Conservation (phyloP, 371 early-diverging fungal species). For the Rhizopus delemar region DNA sequence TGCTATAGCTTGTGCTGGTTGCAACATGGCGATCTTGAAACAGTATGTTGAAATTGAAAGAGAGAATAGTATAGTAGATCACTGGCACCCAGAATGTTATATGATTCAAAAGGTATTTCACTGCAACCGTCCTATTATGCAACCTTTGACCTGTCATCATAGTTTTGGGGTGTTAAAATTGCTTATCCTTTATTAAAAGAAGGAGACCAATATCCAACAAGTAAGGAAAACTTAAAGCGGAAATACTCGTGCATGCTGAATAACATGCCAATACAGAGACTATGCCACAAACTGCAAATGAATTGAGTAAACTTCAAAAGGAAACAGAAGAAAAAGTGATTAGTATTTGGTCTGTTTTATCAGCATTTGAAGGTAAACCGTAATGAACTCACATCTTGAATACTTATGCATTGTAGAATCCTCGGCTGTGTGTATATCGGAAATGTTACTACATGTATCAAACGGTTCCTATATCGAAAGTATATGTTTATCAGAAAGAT, state of each 20-base stretch:
- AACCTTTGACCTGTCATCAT: neutral
- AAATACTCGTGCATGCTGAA: neutral
- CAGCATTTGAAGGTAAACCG: constrained; percentile 76
- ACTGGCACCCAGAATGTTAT: constrained; percentile 98
- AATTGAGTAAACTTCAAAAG: constrained; percentile 26
- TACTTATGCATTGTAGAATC: constrained; percentile 61
- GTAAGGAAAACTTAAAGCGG: constrained; percentile 1
- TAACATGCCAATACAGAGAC: constrained; percentile 10
- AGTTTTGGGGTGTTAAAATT: constrained; percentile 79
- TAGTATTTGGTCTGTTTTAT: constrained; percentile 85
- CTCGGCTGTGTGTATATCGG: constrained; percentile 95
- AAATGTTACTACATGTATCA: constrained; percentile 94
- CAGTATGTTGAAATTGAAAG: constrained; percentile 89
- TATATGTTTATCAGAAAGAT: constrained; percentile 83
- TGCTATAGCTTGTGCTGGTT: constrained; percentile 91
- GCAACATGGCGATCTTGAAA: constrained; percentile 88
- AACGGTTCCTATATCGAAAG: constrained; percentile 86
- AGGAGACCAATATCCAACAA: constrained; percentile 11
- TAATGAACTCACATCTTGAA: too few relatives aligned
- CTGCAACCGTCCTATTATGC: neutral
- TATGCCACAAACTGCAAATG: constrained; percentile 24
- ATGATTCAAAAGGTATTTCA: constrained; percentile 84
- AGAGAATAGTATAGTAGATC: constrained; percentile 69
- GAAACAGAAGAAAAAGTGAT: constrained; percentile 80
- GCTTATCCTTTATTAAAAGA: constrained; percentile 30